Evolutionary conservation across 352 stramenopile genomes (phyloP).

Genomic region (Phytophthora idaei): DNA sequence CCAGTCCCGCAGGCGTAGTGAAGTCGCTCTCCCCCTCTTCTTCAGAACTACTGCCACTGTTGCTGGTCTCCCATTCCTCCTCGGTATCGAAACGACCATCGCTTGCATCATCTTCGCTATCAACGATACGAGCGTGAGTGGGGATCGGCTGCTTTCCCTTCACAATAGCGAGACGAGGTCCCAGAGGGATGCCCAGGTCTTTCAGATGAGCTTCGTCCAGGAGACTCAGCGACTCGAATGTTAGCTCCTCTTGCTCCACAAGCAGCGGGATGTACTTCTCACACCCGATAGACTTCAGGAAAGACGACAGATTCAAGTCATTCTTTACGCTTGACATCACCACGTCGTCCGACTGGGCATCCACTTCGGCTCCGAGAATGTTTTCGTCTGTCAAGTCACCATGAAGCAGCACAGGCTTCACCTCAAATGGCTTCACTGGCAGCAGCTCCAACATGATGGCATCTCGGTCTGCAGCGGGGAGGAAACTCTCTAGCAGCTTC

Average conservation of each 20-base stretch:
- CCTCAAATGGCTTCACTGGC: constrained; percentile 29
- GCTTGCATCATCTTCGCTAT: constrained; percentile 35
- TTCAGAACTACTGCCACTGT: constrained; percentile 54
- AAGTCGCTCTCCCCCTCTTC: constrained; percentile 48
- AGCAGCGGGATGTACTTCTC: constrained; percentile 60
- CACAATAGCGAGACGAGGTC: constrained; percentile 65
- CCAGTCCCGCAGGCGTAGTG: constrained; percentile 23
- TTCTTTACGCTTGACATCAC: constrained; percentile 15
- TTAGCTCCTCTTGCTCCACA: constrained; percentile 68
- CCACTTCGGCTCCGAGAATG: constrained; percentile 56
- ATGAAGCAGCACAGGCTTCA: constrained; percentile 70
- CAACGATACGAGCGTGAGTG: constrained; percentile 24
- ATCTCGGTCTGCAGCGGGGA: constrained; percentile 40
- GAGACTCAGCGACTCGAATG: constrained; percentile 45
- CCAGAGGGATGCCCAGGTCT: constrained; percentile 62
- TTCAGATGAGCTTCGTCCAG: constrained; percentile 59
- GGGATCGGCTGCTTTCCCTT: constrained; percentile 22
- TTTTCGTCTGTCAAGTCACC: constrained; percentile 89
- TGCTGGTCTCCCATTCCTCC: constrained; percentile 60
- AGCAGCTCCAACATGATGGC: constrained; percentile 47
- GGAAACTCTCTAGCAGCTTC: constrained; percentile 62
- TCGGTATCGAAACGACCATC: constrained; percentile 30
- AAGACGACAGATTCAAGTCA: constrained; percentile 31
- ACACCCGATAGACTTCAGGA: constrained; percentile 51
- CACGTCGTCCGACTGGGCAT: constrained; percentile 4